phyloP scores from a whole-genome alignment of 768 basidiomycete genomes.

The Boletus rex-veris region DNA sequence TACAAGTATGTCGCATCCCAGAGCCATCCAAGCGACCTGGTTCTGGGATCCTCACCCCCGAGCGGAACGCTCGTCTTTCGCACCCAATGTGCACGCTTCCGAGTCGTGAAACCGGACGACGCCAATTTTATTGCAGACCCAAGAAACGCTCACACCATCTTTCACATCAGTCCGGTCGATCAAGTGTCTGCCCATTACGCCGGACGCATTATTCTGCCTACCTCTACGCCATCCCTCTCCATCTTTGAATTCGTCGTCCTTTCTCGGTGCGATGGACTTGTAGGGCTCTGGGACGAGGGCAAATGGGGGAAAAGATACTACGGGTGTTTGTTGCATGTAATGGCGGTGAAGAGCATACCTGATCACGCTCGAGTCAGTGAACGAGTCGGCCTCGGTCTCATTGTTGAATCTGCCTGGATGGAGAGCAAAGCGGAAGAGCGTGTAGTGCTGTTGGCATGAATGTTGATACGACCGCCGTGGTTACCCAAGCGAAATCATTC shows the following conservation, averaged over 20 bases:
- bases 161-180: constrained; percentile 5
- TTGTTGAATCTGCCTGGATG: constrained; percentile 20
- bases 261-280: constrained; percentile 3
- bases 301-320: constrained; percentile 9
- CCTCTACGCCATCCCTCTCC: constrained; percentile 2
- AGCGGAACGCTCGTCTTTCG: constrained; percentile 25
- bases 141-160: constrained; percentile 5
- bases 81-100: constrained; percentile 14
- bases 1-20: constrained; percentile 4
- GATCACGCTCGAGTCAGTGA: constrained; percentile 9
- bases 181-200: neutral
- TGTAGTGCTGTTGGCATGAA: constrained; percentile 10
- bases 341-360: constrained; percentile 12
- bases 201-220: constrained; percentile 19
- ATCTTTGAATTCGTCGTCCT: constrained; percentile 20
- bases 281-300: constrained; percentile 10
- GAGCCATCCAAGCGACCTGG: neutral
- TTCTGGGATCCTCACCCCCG: constrained; percentile 1
- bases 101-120: constrained; percentile 2
- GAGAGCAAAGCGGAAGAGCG: constrained; percentile 1
- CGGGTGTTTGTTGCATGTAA: constrained; percentile 17
- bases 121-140: neutral
- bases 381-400: constrained; percentile 20
- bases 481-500: no score
- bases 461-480: neutral